Conservation (phyloP, 495 filamentous ascomycete species). For the Lasiosphaeria ovina region DNA sequence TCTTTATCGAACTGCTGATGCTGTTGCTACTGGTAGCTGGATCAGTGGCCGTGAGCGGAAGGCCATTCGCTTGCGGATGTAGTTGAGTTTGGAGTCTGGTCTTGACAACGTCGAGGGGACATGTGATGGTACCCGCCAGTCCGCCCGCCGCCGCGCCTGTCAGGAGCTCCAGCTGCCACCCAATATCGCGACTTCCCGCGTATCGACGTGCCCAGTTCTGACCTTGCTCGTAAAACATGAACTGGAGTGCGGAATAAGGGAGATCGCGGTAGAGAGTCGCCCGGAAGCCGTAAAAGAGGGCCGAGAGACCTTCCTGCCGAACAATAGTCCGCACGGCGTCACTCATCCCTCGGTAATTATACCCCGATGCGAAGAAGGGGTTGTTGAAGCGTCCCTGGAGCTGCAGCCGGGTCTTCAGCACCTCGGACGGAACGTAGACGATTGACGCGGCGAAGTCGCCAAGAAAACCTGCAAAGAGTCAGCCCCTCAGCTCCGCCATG, state of each 20-base stretch:
- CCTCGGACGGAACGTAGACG: conserved; percentile 93
- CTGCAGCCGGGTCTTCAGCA: conserved; percentile 91
- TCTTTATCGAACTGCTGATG: conserved; percentile 11
- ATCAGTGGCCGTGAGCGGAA: neutral
- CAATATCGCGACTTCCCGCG: conserved; percentile 69
- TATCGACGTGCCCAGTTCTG: conserved; percentile 76
- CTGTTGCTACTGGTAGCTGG: neutral
- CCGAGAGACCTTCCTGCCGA: conserved; percentile 72
- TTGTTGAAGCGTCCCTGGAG: conserved; percentile 95
- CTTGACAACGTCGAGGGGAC: conserved; percentile 95
- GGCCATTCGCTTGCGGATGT: conserved; percentile 40
- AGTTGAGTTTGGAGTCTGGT: conserved; percentile 96
- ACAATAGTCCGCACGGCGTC: conserved; percentile 85
- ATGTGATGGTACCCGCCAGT: conserved; percentile 90
- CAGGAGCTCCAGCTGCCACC: conserved; percentile 76
- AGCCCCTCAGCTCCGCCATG: conserved; percentile 4
- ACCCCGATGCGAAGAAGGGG: conserved; percentile 85
- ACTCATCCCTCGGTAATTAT: conserved; percentile 80
- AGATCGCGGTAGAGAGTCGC: conserved; percentile 92
- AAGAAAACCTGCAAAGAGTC: conserved; percentile 64
- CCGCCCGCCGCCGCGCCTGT: conserved; percentile 92
- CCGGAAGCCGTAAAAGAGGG: conserved; percentile 92
- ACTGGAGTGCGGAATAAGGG: conserved; percentile 92
- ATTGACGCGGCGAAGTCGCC: conserved; percentile 89
- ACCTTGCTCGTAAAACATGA: conserved; percentile 96